Evolutionary conservation across 257 asterid species (phyloP).

Genomic region (Gentiana straminea): DNA sequence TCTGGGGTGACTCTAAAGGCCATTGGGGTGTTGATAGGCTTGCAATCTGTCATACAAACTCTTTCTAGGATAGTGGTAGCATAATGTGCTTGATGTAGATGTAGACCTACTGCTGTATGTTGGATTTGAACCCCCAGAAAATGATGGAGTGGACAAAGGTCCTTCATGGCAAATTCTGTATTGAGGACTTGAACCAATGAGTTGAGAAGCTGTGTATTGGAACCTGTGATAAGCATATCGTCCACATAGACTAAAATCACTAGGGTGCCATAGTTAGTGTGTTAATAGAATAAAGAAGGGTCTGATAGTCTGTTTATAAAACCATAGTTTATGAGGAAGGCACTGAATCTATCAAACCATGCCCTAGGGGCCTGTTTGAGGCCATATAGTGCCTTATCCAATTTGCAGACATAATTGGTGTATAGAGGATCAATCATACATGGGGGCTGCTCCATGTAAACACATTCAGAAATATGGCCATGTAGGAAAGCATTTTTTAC

Average conservation of each 20-base stretch:
- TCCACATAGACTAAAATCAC: conserved; percentile 1
- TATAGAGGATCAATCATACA: not conserved
- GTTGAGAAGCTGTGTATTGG: not conserved
- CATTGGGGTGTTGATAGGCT: conserved; percentile 3
- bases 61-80: not conserved
- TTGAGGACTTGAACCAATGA: not conserved
- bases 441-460: conserved; percentile 4
- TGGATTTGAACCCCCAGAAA: conserved; percentile 1
- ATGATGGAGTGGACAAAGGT: not conserved
- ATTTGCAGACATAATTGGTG: not conserved
- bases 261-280: not conserved
- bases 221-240: conserved; percentile 7
- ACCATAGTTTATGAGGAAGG: not conserved
- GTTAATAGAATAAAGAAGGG: conserved; percentile 1
- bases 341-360: not conserved
- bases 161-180: conserved; percentile 2
- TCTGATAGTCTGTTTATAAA: conserved; percentile 2
- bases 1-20: not conserved
- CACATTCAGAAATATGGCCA: not conserved
- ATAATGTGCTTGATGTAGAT: conserved; percentile 4
- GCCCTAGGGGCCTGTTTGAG: not conserved
- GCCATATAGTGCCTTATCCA: conserved; percentile 1
- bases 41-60: not conserved
- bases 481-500: not conserved
- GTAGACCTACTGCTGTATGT: not conserved